These are phyloP conservation scores for Tulasnella sp. DNA, from an alignment of 768 basidiomycete species.

Conservation along the genomic window DNA sequence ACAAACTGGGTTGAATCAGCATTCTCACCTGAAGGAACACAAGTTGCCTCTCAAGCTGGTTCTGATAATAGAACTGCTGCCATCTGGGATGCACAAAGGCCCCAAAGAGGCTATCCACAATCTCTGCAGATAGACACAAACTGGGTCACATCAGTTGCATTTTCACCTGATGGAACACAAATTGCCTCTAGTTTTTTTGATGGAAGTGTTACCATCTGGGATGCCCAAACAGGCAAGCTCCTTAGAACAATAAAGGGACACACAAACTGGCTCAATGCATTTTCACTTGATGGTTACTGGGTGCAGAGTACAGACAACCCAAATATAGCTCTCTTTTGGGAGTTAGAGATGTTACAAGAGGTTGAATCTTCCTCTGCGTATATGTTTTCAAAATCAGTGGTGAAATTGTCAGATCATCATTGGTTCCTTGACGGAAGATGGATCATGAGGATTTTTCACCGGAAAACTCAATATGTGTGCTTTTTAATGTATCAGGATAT, in stretches of 20 bases:
- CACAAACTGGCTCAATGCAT: background rate
- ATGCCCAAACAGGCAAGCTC: background rate
- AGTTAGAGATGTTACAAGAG: too few relatives aligned
- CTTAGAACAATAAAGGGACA: background rate
- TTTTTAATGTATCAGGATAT: too few relatives aligned
- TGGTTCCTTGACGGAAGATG: too few relatives aligned
- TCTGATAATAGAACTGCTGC: background rate
- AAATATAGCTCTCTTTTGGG: too few relatives aligned
- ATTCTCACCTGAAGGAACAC: constrained; percentile 9
- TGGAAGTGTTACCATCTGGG: constrained; percentile 2
- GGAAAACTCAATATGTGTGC: too few relatives aligned
- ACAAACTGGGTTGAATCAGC: too few relatives aligned
- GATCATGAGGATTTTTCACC: too few relatives aligned
- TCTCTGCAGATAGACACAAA: too few relatives aligned
- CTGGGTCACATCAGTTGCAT: background rate
- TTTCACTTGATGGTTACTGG: constrained; percentile 13
- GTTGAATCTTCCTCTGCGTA: too few relatives aligned
- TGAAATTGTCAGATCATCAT: too few relatives aligned
- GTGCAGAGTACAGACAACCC: too few relatives aligned
- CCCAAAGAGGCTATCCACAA: background rate
- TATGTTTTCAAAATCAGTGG: too few relatives aligned
- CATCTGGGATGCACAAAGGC: background rate
- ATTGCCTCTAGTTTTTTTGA: background rate
- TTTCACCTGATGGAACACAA: constrained; percentile 9
- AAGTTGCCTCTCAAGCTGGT: background rate